Percentiles rank a stretch among this genome's conserved stretches.
phyloP scores from a whole-genome alignment of 2,329 filamentous ascomycete species.

The Aspergillus ochraceoroseus region DNA sequence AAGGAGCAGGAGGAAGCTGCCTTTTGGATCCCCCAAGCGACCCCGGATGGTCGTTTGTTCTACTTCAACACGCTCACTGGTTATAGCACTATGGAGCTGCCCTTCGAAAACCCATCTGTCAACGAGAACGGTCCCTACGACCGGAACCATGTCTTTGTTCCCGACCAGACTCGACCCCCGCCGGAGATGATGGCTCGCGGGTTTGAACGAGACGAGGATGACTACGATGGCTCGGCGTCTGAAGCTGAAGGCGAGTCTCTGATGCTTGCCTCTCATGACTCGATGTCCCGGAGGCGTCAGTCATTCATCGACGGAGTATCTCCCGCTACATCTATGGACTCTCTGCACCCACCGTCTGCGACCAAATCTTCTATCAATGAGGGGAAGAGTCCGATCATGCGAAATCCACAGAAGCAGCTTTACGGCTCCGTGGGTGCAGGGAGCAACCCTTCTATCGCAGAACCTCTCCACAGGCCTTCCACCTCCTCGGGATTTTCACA shows the following conservation, averaged over 20 bases:
- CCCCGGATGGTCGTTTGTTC: constrained; percentile 83
- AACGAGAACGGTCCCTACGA: constrained; percentile 83
- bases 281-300: constrained; percentile 61
- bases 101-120: constrained; percentile 79
- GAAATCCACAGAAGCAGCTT: constrained; percentile 21
- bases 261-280: constrained; percentile 64
- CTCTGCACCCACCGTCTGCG: constrained; percentile 66
- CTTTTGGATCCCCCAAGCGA: constrained; percentile 98
- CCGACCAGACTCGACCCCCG: constrained; percentile 83
- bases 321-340: constrained; percentile 86
- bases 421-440: constrained; percentile 46
- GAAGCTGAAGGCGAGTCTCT: constrained; percentile 75
- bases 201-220: constrained; percentile 76
- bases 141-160: constrained; percentile 79
- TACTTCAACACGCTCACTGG: constrained; percentile 99
- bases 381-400: constrained; percentile 30
- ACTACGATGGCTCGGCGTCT: constrained; percentile 85
- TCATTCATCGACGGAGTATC: constrained; percentile 69
- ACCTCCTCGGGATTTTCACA: constrained; percentile 58
- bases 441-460: constrained; percentile 53
- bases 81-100: constrained; percentile 89
- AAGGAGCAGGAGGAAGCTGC: constrained; percentile 78
- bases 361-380: constrained; percentile 57
- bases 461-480: constrained; percentile 45
- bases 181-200: constrained; percentile 86